Conservation (phyloP, 2,329 filamentous ascomycete genomes). For the Paecilomyces variotii region DNA sequence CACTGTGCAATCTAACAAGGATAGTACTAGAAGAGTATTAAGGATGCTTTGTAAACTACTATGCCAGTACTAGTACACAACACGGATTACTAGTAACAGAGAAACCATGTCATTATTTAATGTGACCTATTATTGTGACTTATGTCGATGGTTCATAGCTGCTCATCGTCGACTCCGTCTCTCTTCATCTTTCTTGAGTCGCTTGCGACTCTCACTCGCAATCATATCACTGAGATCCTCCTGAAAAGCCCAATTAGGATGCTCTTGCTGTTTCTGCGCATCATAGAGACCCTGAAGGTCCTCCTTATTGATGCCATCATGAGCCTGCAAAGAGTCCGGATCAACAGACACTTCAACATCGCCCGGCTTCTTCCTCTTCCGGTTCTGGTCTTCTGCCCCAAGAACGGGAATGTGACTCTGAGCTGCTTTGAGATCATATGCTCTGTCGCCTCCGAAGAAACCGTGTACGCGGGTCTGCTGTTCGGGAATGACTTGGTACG, state of each 20-base stretch:
- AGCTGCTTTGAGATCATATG: constrained; percentile 71
- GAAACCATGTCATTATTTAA: neutral
- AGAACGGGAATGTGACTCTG: constrained; percentile 60
- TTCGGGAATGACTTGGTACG: constrained; percentile 86
- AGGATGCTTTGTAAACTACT: no score
- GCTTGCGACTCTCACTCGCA: constrained; percentile 82
- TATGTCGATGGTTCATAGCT: neutral
- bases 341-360: constrained; percentile 92
- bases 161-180: constrained; percentile 51
- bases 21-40: no score
- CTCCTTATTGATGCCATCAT: constrained; percentile 76
- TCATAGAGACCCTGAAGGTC: constrained; percentile 76
- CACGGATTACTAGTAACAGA: neutral
- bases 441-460: constrained; percentile 92
- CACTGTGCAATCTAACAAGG: no score
- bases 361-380: constrained; percentile 91
- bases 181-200: constrained; percentile 80
- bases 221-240: constrained; percentile 96
- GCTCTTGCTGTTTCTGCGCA: constrained; percentile 56
- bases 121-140: neutral
- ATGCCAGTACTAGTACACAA: no score
- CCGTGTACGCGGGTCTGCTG: constrained; percentile 76
- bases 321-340: constrained; percentile 65
- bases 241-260: constrained; percentile 67
- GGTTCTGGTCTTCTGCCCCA: constrained; percentile 65